Evolutionary conservation across 1,284 basidiomycete genomes (phyloP).

Genomic region (Coniferiporia sulphurascens): DNA sequence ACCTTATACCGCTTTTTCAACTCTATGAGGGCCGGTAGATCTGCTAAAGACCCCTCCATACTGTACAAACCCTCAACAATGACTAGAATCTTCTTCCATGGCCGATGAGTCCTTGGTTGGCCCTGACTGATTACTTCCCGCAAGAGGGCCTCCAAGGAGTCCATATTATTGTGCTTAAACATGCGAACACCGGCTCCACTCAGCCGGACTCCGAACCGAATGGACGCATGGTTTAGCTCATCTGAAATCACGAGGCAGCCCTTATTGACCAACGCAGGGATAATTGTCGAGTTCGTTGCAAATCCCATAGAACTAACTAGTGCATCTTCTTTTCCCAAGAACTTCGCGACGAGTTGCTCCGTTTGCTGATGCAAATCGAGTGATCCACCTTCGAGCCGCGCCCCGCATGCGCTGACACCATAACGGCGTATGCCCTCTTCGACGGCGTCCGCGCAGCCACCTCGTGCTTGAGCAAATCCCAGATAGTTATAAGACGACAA

Average conservation of each 20-base stretch:
- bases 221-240: constrained; percentile 95
- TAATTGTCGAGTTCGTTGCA: constrained; percentile 94
- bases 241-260: constrained; percentile 96
- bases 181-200: constrained; percentile 87
- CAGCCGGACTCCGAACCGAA: constrained; percentile 88
- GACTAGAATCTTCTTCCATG: constrained; percentile 98
- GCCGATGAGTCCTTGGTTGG: constrained; percentile 94
- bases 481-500: constrained; percentile 99
- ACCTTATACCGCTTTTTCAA: constrained; percentile 97
- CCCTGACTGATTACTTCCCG: constrained; percentile 95
- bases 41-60: constrained; percentile 95
- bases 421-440: constrained; percentile 77
- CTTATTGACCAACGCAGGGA: constrained; percentile 88
- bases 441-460: constrained; percentile 91
- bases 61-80: constrained; percentile 96
- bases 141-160: constrained; percentile 75
- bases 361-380: constrained; percentile 79
- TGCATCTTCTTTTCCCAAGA: constrained; percentile 86
- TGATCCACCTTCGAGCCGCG: constrained; percentile 80
- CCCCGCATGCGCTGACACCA: constrained; percentile 75
- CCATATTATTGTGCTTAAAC: constrained; percentile 98
- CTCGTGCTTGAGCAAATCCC: constrained; percentile 92
- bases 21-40: constrained; percentile 80
- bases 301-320: constrained; percentile 96
- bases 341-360: constrained; percentile 87